A percentile compares a stretch with the other conserved stretches of the same genome.
These are phyloP conservation scores for Pichia insulana DNA, from an alignment of 805 yeast species.

Conservation along the genomic window DNA sequence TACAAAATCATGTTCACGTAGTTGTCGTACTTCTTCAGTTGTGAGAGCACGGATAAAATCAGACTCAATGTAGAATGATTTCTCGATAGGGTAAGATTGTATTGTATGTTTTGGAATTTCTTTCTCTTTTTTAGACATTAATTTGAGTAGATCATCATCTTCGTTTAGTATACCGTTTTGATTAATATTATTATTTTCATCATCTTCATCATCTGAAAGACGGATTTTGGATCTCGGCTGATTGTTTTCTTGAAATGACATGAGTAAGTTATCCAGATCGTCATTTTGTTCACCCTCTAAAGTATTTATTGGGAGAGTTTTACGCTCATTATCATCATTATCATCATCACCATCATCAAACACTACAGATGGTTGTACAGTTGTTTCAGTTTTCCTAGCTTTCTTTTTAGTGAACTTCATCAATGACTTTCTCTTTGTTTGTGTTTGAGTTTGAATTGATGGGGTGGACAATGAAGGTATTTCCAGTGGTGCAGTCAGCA, in stretches of 20 bases:
- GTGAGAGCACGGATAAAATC: constrained; percentile 41
- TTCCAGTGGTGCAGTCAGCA: too few relatives aligned
- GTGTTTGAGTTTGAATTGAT: neutral
- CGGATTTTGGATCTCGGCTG: too few relatives aligned
- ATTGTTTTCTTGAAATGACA: too few relatives aligned
- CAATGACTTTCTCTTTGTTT: constrained; percentile 11
- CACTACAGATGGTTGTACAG: neutral
- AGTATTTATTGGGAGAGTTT: constrained; percentile 3
- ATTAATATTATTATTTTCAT: constrained; percentile 21
- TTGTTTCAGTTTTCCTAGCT: constrained; percentile 1
- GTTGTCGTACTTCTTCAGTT: constrained; percentile 44
- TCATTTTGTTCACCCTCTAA: too few relatives aligned
- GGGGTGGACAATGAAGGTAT: too few relatives aligned
- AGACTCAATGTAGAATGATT: constrained; percentile 55
- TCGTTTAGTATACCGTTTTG: too few relatives aligned
- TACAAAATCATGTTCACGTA: constrained; percentile 57
- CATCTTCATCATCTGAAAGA: constrained; percentile 10
- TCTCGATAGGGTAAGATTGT: constrained; percentile 43
- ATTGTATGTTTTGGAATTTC: constrained; percentile 42
- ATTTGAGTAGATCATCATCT: constrained; percentile 17
- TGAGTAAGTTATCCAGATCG: neutral
- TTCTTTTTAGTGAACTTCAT: constrained; percentile 18
- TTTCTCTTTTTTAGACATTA: constrained; percentile 39
- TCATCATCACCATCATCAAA: neutral
- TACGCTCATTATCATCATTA: neutral